phyloP scores from a whole-genome alignment of 441 rosid species.

The Populus trichocarpa region DNA sequence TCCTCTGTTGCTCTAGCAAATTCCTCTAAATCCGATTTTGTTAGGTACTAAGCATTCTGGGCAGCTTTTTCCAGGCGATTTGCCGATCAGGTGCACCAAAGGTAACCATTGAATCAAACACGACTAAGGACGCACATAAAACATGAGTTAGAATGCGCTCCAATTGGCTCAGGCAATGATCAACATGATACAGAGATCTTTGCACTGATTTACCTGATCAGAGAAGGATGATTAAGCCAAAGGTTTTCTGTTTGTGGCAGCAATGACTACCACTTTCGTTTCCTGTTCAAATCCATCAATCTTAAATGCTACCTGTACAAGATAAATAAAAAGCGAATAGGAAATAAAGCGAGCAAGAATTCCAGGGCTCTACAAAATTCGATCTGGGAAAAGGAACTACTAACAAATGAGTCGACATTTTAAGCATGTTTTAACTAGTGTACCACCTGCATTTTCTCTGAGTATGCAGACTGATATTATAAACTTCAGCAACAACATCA shows the following conservation, averaged over 20 bases:
- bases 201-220: slow-evolving; percentile 45
- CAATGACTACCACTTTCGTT: slow-evolving; percentile 80
- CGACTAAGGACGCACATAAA: slow-evolving; percentile 45
- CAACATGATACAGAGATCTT: neutral
- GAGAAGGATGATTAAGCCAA: slow-evolving; percentile 44
- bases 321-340: neutral
- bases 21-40: slow-evolving; percentile 59
- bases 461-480: no score
- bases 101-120: slow-evolving; percentile 68
- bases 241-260: slow-evolving; percentile 89
- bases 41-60: slow-evolving; percentile 86
- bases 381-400: neutral
- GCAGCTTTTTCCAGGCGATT: slow-evolving; percentile 70
- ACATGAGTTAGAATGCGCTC: neutral
- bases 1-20: slow-evolving; percentile 57
- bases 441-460: no score
- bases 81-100: slow-evolving; percentile 70
- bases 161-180: slow-evolving; percentile 1
- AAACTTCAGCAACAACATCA: no score
- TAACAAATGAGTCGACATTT: neutral
- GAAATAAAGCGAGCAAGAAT: neutral
- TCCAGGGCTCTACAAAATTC: neutral
- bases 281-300: slow-evolving; percentile 96
- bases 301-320: slow-evolving; percentile 27
- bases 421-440: no score